Base-by-base conservation (phyloP, 2,329 filamentous ascomycete species). In the Lecanicillium sp. region DNA sequence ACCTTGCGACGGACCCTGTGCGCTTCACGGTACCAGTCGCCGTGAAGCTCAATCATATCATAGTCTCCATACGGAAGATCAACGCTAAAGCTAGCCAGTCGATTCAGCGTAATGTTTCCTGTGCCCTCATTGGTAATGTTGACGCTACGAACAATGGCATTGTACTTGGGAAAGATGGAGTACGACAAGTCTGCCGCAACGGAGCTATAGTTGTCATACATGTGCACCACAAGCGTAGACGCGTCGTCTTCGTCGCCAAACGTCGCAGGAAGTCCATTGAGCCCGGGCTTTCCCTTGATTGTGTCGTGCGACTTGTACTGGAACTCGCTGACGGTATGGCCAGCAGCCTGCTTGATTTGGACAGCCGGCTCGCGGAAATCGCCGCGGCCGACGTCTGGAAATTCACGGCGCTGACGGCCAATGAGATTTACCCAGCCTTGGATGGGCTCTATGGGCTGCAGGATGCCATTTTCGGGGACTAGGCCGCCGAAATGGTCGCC, bases 301-400 rank as follows among this genome's bases (percentile, higher is more conserved):
- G 80, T 55, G n/a, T 69, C 56, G 45, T 80, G 68, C 0, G 73
- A 77, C 40, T 70, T 62, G 48, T 81, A 82, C 29, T 62, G 62
- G 41, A 82, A 69, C 7, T 71, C 68, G 6, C 70, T 73, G 12
- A 83, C 67, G 0, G 75, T 78, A 43, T 75, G 67, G 20, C 77
- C 78, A 13, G 66, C 66, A 2, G 69, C 59, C 48, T 83, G 76
- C 38, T 66, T 64, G 47, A 83, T 75, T 28, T 73, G 70, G 11
- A 82, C 65, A 0, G 78, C 78, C 0, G 78, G 78, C 3, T 70
- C 58, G 4, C 79, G 68, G 45, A 79, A 77, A 49, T 83, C 78
- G 13, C 77, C 77, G 7, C 77, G 68, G 1, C 78, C 78, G 4
- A 77, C 59, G 43, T 83, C 78, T 2, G 78, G 78, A 38, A 79